Conservation (phyloP, 768 basidiomycete genomes). For the Serendipita sp. region DNA sequence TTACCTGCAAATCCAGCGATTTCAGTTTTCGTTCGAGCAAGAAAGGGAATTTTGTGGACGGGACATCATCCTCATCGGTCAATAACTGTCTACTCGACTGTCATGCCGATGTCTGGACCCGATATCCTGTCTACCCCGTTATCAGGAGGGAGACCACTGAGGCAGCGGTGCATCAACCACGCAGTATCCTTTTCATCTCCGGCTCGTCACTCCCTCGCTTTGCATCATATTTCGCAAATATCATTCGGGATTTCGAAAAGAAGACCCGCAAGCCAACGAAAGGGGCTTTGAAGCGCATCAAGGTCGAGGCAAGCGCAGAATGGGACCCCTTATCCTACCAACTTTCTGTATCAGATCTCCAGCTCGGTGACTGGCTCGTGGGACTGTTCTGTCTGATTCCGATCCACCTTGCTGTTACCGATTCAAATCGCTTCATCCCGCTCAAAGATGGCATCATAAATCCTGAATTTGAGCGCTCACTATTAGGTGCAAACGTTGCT, state of each 20-base stretch:
- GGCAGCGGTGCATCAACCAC: constrained; percentile 14
- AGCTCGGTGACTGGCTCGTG: constrained; percentile 44
- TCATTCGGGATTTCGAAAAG: constrained; percentile 32
- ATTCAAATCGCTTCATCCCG: constrained; percentile 44
- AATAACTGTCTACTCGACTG: constrained; percentile 41
- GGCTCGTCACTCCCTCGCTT: constrained; percentile 22
- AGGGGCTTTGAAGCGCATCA: constrained; percentile 25
- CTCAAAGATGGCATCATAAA: constrained; percentile 42
- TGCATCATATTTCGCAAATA: constrained; percentile 26
- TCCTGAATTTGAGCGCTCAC: constrained; percentile 29
- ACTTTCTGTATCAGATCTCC: constrained; percentile 17
- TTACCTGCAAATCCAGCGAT: constrained; percentile 27
- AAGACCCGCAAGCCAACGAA: constrained; percentile 36
- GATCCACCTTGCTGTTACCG: constrained; percentile 42
- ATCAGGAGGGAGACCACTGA: constrained; percentile 26
- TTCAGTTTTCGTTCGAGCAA: background rate
- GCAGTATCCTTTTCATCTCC: constrained; percentile 30
- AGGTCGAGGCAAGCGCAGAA: constrained; percentile 13
- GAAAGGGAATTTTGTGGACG: background rate
- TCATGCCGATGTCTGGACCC: constrained; percentile 39
- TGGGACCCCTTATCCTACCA: constrained; percentile 14
- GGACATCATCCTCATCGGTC: constrained; percentile 8
- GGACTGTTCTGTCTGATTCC: constrained; percentile 46
- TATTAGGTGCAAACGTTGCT: constrained; percentile 42
- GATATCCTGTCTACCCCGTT: constrained; percentile 41